Base-by-base conservation (phyloP, 1,139 yeast genomes). In the Nakaseomyces delphensis region DNA sequence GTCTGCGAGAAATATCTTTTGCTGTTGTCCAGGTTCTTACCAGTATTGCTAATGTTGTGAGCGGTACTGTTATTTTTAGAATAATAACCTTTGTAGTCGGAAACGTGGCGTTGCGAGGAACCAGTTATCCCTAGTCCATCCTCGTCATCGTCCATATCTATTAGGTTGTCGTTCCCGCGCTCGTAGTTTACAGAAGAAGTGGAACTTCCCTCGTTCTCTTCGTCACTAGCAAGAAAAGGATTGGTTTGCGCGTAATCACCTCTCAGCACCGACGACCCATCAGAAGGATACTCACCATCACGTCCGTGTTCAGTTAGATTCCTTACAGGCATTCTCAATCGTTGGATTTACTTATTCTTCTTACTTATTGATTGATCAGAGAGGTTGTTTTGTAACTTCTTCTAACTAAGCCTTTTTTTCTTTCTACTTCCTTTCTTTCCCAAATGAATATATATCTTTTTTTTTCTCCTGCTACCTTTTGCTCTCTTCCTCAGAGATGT, bases 21-120 rank as follows among this genome's bases (percentile, higher is more conserved):
- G 47, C 21, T 43, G 44, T 19, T 39, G 40, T 33, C 37, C 37
- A 33, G 16, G 37, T 33, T 33, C 27, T 20, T 20, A n/a, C 27
- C 19, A 9, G 37, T 27, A 2, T n/a, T 15, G 11, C 20, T 32
- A 31, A 37, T 40, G 28, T 39, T 37, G 7, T 39, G 39, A 7
- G 23, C 23, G 18, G 39, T 41, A 16, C 46, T 44, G 18, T 27
- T 46, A 23, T 51, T 50, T 38, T 49, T 51, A 14, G 60, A 51
- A 37, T 56, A 57, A 41, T 55, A 57, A 29, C 61, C 60, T 38
- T 50, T 54, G 47, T 57, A 55, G 37, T 57, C 61, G 18, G 59
- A 51, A 3, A 51, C 44, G 16, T 42, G 36, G 18, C 28, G 28
- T 10, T 25, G 28, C 5, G 28, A 25, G n/a, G 28, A 7, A 25